Base-by-base conservation (phyloP, 805 yeast species). In the Saturnispora bothae region DNA sequence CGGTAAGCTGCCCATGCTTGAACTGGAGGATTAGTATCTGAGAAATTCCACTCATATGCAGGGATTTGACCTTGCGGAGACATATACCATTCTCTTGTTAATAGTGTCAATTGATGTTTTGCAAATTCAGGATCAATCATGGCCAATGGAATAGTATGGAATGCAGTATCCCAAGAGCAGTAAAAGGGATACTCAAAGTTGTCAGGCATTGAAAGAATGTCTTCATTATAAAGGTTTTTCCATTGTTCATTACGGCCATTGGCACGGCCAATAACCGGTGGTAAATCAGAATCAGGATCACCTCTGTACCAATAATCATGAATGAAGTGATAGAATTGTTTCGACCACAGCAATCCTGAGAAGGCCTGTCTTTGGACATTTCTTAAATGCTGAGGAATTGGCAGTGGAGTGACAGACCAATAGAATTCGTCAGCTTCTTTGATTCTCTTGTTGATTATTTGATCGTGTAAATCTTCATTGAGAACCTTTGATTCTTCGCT, bases 41-140 rank as follows among this genome's bases (percentile, higher is more conserved):
- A 67, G 52, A 86, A 86, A 57, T 88, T 86, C 96, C 96, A 86
- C 60, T 86, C 96, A 57, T 86, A 86, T 12, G 96, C 95, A 0
- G 96, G 96, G 46, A 85, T 75, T 60, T 88, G 96, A n/a, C 96
- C 96, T 56, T 86, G 86, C 33, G 96, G 96, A 56, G 89, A 95
- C 94, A 85, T 84, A 56, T 86, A 86, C 96, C 96, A 86, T 60
- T 86, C 96, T 53, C 95, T 71, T 22, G 94, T 80, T 56, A 86
- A 64, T 41, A 86, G 64, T 55, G 81, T 94, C 48, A 86, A 69
- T 61, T 86, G 96, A 49, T 74, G 78, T 58, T 86, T 86, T 26
- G 96, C 94, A 63, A 83, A 86, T 39, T 73, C 84, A 2, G 95
- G 95, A 57, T 86, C 96, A 52, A 86, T 76, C 86, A 86, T 83